Percentiles rank a stretch among this genome's conserved stretches.
Conservation (phyloP, 2,329 filamentous ascomycete genomes). For the Paecilomyces variotii region DNA sequence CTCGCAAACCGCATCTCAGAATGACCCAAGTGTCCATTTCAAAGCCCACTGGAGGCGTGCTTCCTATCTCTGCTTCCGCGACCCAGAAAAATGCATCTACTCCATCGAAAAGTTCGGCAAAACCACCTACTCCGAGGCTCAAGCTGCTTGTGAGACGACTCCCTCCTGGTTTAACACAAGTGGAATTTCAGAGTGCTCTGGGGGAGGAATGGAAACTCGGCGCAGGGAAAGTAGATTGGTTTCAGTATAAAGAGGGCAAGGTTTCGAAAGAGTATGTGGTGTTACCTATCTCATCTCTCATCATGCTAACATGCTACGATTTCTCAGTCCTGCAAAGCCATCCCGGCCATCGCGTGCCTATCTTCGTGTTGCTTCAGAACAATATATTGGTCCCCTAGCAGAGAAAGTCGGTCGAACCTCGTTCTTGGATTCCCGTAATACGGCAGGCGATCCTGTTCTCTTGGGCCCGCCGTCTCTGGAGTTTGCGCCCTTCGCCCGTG, state of each 20-base stretch:
- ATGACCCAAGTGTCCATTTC: conserved; percentile 21
- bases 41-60: conserved; percentile 44
- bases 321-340: conserved; percentile 67
- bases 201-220: conserved; percentile 75
- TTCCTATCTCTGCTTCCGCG: conserved; percentile 43
- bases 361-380: conserved; percentile 66
- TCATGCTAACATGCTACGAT: neutral
- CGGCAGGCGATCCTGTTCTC: conserved; percentile 62
- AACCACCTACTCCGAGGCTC: conserved; percentile 53
- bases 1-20: neutral
- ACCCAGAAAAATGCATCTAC: conserved; percentile 38
- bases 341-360: conserved; percentile 76
- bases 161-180: conserved; percentile 73
- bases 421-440: conserved; percentile 78
- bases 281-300: neutral
- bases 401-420: conserved; percentile 59
- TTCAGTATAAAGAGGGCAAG: conserved; percentile 65
- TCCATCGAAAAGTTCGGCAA: conserved; percentile 38
- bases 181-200: conserved; percentile 64
- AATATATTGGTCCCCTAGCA: conserved; percentile 59
- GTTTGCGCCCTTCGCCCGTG: conserved; percentile 74
- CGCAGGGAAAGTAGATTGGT: conserved; percentile 79
- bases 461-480: conserved; percentile 74
- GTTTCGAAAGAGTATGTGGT: conserved; percentile 68
- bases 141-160: conserved; percentile 81